These are phyloP conservation scores for Pisolithus microcarpus DNA, from an alignment of 768 basidiomycete genomes.

Conservation along the genomic window DNA sequence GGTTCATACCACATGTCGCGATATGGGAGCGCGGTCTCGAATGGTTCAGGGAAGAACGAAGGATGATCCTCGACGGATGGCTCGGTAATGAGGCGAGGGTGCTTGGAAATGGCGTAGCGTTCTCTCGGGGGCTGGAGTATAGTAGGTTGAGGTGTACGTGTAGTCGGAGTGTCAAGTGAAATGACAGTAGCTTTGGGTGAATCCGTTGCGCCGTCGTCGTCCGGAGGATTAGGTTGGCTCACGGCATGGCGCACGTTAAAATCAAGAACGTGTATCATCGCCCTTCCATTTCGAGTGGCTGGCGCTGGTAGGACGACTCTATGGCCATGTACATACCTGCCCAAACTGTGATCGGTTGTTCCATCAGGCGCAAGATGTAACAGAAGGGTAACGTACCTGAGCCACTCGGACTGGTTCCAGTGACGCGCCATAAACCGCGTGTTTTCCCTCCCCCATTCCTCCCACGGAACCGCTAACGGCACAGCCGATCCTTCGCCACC, in stretches of 20 bases:
- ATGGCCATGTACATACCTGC: constrained; percentile 38
- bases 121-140: not conserved
- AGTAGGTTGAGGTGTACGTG: not conserved
- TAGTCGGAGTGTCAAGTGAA: not conserved
- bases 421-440: constrained; percentile 28
- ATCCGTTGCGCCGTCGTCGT: not conserved
- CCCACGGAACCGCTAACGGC: constrained; percentile 24
- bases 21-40: constrained; percentile 29
- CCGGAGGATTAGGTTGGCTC: not conserved
- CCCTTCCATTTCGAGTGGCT: constrained; percentile 3
- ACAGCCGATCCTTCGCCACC: not conserved
- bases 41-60: constrained; percentile 16
- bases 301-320: constrained; percentile 26
- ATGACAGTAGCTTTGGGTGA: not conserved
- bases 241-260: constrained; percentile 21
- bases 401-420: constrained; percentile 30
- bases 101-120: not conserved
- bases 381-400: constrained; percentile 24
- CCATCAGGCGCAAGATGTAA: not conserved
- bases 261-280: constrained; percentile 21
- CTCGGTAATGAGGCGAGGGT: constrained; percentile 2
- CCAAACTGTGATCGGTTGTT: not conserved
- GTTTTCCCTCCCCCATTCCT: constrained; percentile 31
- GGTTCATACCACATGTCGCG: constrained; percentile 18
- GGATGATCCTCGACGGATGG: constrained; percentile 9